These are phyloP conservation scores for Fusarium proliferatum DNA, from an alignment of 2,329 filamentous ascomycete genomes.

Conservation along the genomic window DNA sequence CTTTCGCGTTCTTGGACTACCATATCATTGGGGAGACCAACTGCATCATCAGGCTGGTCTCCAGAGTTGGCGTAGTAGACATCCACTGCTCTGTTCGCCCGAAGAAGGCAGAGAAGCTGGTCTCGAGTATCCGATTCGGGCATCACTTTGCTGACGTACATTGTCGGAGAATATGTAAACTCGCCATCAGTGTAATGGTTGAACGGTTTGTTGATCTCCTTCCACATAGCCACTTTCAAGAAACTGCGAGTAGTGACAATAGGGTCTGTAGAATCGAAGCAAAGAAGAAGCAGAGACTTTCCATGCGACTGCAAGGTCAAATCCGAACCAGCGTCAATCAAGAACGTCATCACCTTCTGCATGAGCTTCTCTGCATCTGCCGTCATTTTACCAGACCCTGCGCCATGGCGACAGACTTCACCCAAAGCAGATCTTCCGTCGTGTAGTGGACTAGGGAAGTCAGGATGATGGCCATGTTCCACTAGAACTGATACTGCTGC, in stretches of 20 bases:
- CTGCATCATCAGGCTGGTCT: conserved; percentile 63
- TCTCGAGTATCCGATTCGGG: conserved; percentile 52
- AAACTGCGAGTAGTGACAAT: conserved; percentile 66
- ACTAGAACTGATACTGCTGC: conserved; percentile 67
- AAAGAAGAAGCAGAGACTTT: conserved; percentile 69
- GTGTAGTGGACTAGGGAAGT: conserved; percentile 72
- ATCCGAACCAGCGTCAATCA: conserved; percentile 68
- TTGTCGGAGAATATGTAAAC: conserved; percentile 72
- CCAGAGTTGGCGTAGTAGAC: conserved; percentile 66
- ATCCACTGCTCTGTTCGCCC: conserved; percentile 63
- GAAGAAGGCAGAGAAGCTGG: conserved; percentile 60
- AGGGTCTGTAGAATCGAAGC: conserved; percentile 67
- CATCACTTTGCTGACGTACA: conserved; percentile 66
- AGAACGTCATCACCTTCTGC: conserved; percentile 66
- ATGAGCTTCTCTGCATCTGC: conserved; percentile 63
- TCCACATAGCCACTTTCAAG: conserved; percentile 73
- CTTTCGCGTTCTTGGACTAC: conserved; percentile 62
- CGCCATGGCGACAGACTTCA: conserved; percentile 70
- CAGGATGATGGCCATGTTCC: conserved; percentile 69
- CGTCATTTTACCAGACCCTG: conserved; percentile 57
- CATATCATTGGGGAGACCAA: conserved; percentile 64
- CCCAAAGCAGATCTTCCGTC: conserved; percentile 71
- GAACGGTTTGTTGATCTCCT: conserved; percentile 69
- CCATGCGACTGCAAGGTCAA: conserved; percentile 65
- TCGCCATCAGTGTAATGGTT: conserved; percentile 65